Percentiles rank a stretch among this genome's conserved stretches.
Evolutionary conservation across 805 yeast species (phyloP).

Genomic region (Myxozyma sirexii): DNA sequence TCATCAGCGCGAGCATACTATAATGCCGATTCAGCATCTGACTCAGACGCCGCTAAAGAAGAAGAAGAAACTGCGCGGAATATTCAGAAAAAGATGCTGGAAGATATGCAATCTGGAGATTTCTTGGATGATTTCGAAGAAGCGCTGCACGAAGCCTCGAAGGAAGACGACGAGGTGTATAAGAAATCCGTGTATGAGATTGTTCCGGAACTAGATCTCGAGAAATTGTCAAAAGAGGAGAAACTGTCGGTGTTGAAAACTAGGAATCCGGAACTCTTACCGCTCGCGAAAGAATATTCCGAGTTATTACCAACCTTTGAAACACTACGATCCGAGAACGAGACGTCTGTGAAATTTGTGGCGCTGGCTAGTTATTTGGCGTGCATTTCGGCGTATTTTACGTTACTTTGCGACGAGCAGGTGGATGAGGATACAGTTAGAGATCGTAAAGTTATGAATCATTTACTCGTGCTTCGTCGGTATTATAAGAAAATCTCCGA

Average conservation of each 20-base stretch:
- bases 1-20: slow-evolving; percentile 40
- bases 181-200: slow-evolving; percentile 35
- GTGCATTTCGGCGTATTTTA: slow-evolving; percentile 74
- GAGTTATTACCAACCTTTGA: slow-evolving; percentile 49
- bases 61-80: slow-evolving; percentile 87
- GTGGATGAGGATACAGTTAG: slow-evolving; percentile 62
- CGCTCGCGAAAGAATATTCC: slow-evolving; percentile 65
- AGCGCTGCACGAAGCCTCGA: slow-evolving; percentile 66
- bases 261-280: slow-evolving; percentile 81
- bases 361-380: slow-evolving; percentile 83
- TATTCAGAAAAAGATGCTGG: slow-evolving; percentile 77
- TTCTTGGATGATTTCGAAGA: slow-evolving; percentile 74
- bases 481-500: slow-evolving; percentile 60
- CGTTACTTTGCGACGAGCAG: slow-evolving; percentile 64
- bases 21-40: slow-evolving; percentile 51
- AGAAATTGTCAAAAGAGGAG: slow-evolving; percentile 56
- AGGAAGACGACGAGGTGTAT: slow-evolving; percentile 43
- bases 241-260: slow-evolving; percentile 57
- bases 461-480: slow-evolving; percentile 77
- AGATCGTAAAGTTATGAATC: slow-evolving; percentile 88
- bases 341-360: slow-evolving; percentile 53
- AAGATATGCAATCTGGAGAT: slow-evolving; percentile 74
- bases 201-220: slow-evolving; percentile 49
- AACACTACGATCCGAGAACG: slow-evolving; percentile 26
- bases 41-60: slow-evolving; percentile 73